Conservation (phyloP, 805 yeast genomes). For the Pichia californica region DNA sequence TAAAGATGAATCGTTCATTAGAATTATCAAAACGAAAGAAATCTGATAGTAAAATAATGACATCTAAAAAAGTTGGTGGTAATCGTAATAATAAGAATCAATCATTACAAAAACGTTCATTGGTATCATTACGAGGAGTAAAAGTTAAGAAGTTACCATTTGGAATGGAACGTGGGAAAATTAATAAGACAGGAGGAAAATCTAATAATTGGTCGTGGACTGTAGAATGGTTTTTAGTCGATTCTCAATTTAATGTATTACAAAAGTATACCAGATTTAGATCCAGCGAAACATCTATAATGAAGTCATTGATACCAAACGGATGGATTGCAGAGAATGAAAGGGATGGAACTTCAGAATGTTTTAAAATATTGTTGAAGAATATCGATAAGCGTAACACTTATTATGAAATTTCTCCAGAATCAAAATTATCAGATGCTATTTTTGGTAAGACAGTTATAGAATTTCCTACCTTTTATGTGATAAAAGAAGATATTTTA, state of each 20-base stretch:
- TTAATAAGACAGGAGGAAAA: conserved; percentile 52
- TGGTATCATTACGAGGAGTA: conserved; percentile 46
- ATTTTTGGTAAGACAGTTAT: conserved; percentile 55
- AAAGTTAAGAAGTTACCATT: conserved; percentile 54
- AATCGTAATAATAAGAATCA: conserved; percentile 31
- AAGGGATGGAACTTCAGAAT: neutral
- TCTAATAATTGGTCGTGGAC: conserved; percentile 68
- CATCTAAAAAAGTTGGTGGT: conserved; percentile 36
- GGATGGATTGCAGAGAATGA: conserved; percentile 11
- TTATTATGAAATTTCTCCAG: neutral
- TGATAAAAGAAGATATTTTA: conserved; percentile 22
- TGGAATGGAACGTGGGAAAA: conserved; percentile 64
- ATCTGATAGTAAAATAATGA: conserved; percentile 1
- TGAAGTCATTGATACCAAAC: conserved; percentile 37
- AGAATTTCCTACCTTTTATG: conserved; percentile 69
- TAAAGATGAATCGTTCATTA: conserved; percentile 36
- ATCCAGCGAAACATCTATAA: conserved; percentile 31
- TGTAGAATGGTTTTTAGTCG: conserved; percentile 57
- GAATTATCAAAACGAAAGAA: conserved; percentile 6
- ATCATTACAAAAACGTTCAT: conserved; percentile 1
- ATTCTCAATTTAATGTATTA: conserved; percentile 13
- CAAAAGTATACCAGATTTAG: conserved; percentile 31
- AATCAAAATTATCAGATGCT: conserved; percentile 25
- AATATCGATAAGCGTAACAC: conserved; percentile 19
- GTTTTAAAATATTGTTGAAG: conserved; percentile 28